These are phyloP conservation scores for Xerocomellus amylosporus DNA, from an alignment of 768 basidiomycete species.

Conservation along the genomic window DNA sequence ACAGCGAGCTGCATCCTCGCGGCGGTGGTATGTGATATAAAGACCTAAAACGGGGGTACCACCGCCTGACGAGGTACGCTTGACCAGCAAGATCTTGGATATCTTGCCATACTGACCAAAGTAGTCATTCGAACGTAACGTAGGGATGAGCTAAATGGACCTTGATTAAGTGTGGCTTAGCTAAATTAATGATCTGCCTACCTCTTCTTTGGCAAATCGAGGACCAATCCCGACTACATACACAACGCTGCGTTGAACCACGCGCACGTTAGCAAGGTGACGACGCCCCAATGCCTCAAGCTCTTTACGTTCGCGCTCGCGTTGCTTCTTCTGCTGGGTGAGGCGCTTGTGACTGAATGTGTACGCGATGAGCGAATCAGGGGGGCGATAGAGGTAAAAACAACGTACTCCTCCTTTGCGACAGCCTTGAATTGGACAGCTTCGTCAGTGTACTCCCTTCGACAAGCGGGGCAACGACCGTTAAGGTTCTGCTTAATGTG, in stretches of 20 bases:
- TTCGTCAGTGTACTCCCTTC: constrained; percentile 89
- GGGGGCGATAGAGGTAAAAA: neutral
- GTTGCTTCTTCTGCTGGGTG: constrained; percentile 91
- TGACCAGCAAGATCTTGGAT: constrained; percentile 88
- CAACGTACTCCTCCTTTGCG: constrained; percentile 87
- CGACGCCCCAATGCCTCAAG: constrained; percentile 81
- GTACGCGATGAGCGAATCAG: constrained; percentile 14
- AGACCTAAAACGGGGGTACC: constrained; percentile 81
- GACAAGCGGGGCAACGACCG: constrained; percentile 94
- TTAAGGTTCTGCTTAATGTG: constrained; percentile 97
- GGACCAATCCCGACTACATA: constrained; percentile 96
- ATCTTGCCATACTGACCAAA: constrained; percentile 99
- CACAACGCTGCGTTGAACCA: constrained; percentile 95
- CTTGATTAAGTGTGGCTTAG: constrained; percentile 1
- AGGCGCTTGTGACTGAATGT: constrained; percentile 82
- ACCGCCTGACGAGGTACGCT: constrained; percentile 75
- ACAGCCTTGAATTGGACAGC: constrained; percentile 94
- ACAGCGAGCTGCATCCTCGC: constrained; percentile 92
- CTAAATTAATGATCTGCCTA: constrained; percentile 35
- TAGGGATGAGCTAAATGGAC: constrained; percentile 71
- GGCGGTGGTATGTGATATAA: constrained; percentile 92
- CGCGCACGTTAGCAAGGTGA: constrained; percentile 87
- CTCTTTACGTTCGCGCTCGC: constrained; percentile 94
- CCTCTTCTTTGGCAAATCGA: constrained; percentile 95
- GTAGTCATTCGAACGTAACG: constrained; percentile 91